phyloP scores from a whole-genome alignment of 495 filamentous ascomycete genomes.

The Neurospora sp. region DNA sequence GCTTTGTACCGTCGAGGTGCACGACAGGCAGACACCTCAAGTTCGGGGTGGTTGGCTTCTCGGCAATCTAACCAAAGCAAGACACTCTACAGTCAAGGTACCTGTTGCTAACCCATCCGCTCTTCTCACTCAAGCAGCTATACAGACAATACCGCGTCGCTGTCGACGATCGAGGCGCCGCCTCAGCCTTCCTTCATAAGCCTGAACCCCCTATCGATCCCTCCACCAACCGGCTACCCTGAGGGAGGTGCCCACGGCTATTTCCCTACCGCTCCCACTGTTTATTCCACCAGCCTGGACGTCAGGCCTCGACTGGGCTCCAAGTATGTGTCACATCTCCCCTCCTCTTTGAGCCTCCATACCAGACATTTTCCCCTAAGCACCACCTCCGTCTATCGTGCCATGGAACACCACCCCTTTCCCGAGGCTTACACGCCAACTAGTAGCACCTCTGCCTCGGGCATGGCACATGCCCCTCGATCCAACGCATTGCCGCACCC shows the following conservation, averaged over 20 bases:
- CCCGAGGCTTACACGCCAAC: constrained; percentile 30
- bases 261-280: constrained; percentile 27
- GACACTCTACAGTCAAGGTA: background rate
- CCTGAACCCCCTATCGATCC: constrained; percentile 31
- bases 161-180: constrained; percentile 36
- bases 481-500: constrained; percentile 40
- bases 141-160: constrained; percentile 10
- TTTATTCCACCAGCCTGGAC: constrained; percentile 35
- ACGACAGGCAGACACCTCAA: background rate
- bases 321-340: constrained; percentile 33
- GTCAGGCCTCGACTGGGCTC: constrained; percentile 41
- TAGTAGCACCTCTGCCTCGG: constrained; percentile 38
- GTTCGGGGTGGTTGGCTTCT: background rate
- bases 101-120: background rate
- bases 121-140: background rate
- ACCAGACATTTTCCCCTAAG: constrained; percentile 3
- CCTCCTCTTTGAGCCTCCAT: constrained; percentile 1
- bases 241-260: constrained; percentile 35
- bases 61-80: background rate
- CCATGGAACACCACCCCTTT: constrained; percentile 18
- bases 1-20: background rate
- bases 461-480: constrained; percentile 46
- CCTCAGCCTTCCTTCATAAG: constrained; percentile 35
- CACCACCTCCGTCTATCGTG: constrained; percentile 1
- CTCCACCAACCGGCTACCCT: constrained; percentile 32